Base-by-base conservation (phyloP, 176 grass and related monocot species). In the Rhipidocladum racemiflorum region DNA sequence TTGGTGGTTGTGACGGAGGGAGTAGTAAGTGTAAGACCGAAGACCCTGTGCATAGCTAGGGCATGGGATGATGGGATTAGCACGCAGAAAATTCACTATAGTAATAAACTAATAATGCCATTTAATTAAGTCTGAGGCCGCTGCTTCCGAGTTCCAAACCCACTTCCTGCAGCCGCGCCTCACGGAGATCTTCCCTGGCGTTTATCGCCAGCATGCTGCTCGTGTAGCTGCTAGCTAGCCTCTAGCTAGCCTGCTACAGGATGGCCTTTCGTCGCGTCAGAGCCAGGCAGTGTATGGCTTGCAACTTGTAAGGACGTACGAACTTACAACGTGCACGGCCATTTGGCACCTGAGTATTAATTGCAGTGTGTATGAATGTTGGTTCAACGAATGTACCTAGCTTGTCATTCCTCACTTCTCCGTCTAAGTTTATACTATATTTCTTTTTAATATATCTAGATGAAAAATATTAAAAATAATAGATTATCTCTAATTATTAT, bases 131-230 rank as follows among this genome's bases (percentile, higher is more conserved):
- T 1, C 61, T 50, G 39, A n/a, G 20, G 27, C 40, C 49, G 68
- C 32, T 3, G 48, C 57, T 48, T 49, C 68, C 56, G 23, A 68
- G 70, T 40, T 40, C 70, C 81, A 67, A 85, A 43, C 62, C 36
- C 23, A 9, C 55, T 16, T 73, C 62, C 23, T 77, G 82, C 49
- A 27, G 34, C 50, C 13, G 35, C 27, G 46, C 57, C 34, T 54
- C 25, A 30, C n/a, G 77, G 62, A 76, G 71, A 81, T 48, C 69
- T 46, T 81, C 15, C 38, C 49, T 48, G 74, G 20, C 35, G 49
- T 46, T 51, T 46, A 12, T 57, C n/a, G 42, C 27, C 64, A 24
- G 50, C 28, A 7, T 35, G 70, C 53, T 25, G 48, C 27, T 57
- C 76, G 13, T 44, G 46, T 46, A 66, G 3, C 18, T 55, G 46